Evolutionary conservation across 371 early-diverging fungal species (phyloP).

Genomic region (Mortierella sp.): DNA sequence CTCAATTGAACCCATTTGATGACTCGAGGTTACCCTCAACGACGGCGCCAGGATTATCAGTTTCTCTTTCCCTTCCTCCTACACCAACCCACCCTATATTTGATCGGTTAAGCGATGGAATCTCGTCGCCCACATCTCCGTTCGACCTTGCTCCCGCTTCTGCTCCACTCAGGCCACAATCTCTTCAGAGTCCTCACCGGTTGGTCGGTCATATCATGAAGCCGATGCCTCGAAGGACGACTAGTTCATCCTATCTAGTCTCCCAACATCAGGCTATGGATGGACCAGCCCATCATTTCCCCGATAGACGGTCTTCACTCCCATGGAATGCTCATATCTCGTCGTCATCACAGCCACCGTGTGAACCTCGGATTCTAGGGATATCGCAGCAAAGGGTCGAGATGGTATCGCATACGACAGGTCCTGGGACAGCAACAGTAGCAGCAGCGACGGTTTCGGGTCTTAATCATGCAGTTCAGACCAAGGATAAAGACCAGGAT

Average conservation of each 20-base stretch:
- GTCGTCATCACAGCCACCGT: background rate
- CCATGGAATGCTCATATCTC: conserved; percentile 19
- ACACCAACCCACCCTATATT: conserved; percentile 19
- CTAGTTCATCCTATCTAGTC: conserved; percentile 2
- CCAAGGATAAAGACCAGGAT: too few relatives aligned
- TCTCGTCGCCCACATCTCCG: conserved; percentile 1
- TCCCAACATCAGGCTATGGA: conserved; percentile 3
- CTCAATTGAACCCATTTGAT: conserved; percentile 11
- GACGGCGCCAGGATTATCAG: background rate
- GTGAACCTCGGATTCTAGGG: background rate
- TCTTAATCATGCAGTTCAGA: too few relatives aligned
- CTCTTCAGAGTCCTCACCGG: background rate
- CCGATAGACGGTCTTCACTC: conserved; percentile 25
- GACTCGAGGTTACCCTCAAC: conserved; percentile 6
- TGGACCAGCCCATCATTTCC: conserved; percentile 1
- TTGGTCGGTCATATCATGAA: background rate
- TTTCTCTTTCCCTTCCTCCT: conserved; percentile 18
- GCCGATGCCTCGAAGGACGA: conserved; percentile 14
- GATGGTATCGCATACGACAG: background rate
- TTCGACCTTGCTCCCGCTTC: background rate
- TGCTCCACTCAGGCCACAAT: background rate
- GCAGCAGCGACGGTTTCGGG: too few relatives aligned
- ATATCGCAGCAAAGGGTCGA: background rate
- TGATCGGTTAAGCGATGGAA: conserved; percentile 2
- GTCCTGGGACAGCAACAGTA: too few relatives aligned